Evolutionary conservation across 345 rosid species (phyloP).

Genomic region (Laguncularia racemosa): DNA sequence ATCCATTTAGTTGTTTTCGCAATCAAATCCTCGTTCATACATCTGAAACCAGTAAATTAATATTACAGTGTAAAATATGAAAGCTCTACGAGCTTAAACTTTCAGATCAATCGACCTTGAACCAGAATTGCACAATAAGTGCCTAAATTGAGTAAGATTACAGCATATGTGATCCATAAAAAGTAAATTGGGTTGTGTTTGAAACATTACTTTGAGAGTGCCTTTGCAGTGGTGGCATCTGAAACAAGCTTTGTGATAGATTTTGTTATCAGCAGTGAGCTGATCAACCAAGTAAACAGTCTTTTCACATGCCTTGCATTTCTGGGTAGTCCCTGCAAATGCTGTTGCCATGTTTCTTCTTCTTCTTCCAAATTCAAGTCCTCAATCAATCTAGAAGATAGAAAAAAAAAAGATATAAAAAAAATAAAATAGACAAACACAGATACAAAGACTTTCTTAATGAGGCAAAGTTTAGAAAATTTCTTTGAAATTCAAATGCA

Average conservation of each 20-base stretch:
- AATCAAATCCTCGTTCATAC: too few relatives aligned
- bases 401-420: too few relatives aligned
- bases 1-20: too few relatives aligned
- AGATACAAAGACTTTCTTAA: too few relatives aligned
- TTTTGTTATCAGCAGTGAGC: slow-evolving; percentile 37
- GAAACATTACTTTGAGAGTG: slow-evolving; percentile 33
- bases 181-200: background rate
- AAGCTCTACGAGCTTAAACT: too few relatives aligned
- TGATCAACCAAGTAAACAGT: slow-evolving; percentile 45
- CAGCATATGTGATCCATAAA: background rate
- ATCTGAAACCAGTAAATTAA: too few relatives aligned
- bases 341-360: slow-evolving; percentile 24
- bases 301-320: slow-evolving; percentile 44
- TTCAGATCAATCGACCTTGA: too few relatives aligned
- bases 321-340: slow-evolving; percentile 46
- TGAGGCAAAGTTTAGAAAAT: background rate
- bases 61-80: too few relatives aligned
- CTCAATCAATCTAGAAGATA: background rate
- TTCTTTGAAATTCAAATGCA: background rate
- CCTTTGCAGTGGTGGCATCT: slow-evolving; percentile 52
- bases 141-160: too few relatives aligned
- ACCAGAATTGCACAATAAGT: too few relatives aligned
- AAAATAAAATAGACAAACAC: too few relatives aligned
- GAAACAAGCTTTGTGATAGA: slow-evolving; percentile 44
- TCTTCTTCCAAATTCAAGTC: background rate